phyloP scores from a whole-genome alignment of 2,329 filamentous ascomycete species.

The Penicillium sp. region DNA sequence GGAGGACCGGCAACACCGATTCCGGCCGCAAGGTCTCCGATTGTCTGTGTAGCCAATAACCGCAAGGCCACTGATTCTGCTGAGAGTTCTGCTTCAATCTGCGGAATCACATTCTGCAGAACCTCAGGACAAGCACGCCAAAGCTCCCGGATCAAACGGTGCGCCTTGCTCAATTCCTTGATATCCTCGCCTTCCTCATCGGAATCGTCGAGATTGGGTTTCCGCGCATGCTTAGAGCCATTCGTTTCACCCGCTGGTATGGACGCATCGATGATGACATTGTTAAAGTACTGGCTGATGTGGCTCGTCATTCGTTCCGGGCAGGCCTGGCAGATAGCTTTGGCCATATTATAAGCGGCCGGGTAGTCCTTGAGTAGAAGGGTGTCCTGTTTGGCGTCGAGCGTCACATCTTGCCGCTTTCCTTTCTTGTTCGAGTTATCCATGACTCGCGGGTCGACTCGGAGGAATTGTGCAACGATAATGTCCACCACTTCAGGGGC shows the following conservation, averaged over 20 bases:
- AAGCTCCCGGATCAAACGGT: constrained; percentile 82
- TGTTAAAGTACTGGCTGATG: constrained; percentile 94
- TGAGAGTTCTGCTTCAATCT: constrained; percentile 86
- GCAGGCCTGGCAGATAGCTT: constrained; percentile 84
- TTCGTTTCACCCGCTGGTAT: constrained; percentile 57
- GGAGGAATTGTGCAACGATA: constrained; percentile 91
- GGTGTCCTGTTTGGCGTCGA: constrained; percentile 77
- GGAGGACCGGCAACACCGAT: constrained; percentile 90
- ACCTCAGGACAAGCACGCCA: constrained; percentile 90
- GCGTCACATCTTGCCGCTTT: constrained; percentile 51
- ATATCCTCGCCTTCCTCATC: constrained; percentile 78
- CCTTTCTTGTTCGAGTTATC: constrained; percentile 57
- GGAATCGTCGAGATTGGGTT: constrained; percentile 57
- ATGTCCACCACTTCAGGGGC: constrained; percentile 83
- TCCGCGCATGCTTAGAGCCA: constrained; percentile 49
- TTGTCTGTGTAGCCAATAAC: constrained; percentile 83
- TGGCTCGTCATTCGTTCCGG: constrained; percentile 93
- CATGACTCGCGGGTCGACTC: constrained; percentile 69
- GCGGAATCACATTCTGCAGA: constrained; percentile 87
- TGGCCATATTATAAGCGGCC: constrained; percentile 93
- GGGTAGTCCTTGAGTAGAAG: constrained; percentile 84
- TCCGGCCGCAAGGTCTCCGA: constrained; percentile 91
- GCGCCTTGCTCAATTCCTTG: constrained; percentile 83
- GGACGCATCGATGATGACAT: constrained; percentile 88
- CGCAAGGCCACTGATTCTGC: constrained; percentile 87